Evolutionary conservation across 495 filamentous ascomycete genomes (phyloP).

Genomic region (Xylaria nigripes): DNA sequence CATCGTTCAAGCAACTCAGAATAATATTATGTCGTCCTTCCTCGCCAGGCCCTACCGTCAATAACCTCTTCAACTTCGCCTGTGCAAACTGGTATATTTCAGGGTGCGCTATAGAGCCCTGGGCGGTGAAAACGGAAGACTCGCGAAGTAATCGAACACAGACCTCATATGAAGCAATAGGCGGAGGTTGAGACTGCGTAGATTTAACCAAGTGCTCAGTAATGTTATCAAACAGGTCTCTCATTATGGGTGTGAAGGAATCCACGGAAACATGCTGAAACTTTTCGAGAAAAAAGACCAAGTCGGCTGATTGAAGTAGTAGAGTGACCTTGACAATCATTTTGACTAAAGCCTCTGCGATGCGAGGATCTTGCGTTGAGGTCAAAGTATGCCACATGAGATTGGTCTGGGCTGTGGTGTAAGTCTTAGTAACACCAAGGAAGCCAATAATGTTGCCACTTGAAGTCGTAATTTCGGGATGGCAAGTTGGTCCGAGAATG

Average conservation of each 20-base stretch:
- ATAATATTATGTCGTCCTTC: conserved; percentile 34
- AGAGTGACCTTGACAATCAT: conserved; percentile 64
- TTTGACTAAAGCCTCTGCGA: conserved; percentile 65
- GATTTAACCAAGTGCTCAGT: conserved; percentile 25
- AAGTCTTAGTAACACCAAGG: conserved; percentile 70
- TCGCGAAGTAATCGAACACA: conserved; percentile 64
- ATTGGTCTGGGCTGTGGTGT: conserved; percentile 64
- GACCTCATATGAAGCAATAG: conserved; percentile 39
- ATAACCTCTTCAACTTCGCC: conserved; percentile 42
- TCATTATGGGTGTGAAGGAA: conserved; percentile 43
- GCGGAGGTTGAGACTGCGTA: conserved; percentile 1
- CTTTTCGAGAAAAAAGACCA: conserved; percentile 70
- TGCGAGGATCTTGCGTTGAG: conserved; percentile 74
- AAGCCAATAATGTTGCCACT: conserved; percentile 82
- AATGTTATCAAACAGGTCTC: conserved; percentile 42
- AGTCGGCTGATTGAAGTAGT: conserved; percentile 45
- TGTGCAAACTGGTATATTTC: conserved; percentile 54
- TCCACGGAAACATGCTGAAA: conserved; percentile 60
- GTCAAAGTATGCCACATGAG: conserved; percentile 77
- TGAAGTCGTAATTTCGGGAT: conserved; percentile 76
- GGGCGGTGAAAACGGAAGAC: conserved; percentile 39
- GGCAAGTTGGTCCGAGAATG: conserved; percentile 83
- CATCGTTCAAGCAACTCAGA: conserved; percentile 39
- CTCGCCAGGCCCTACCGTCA: conserved; percentile 29
- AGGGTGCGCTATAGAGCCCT: conserved; percentile 33